Evolutionary conservation across 495 filamentous ascomycete species (phyloP).

Genomic region (Tricharina praecox): DNA sequence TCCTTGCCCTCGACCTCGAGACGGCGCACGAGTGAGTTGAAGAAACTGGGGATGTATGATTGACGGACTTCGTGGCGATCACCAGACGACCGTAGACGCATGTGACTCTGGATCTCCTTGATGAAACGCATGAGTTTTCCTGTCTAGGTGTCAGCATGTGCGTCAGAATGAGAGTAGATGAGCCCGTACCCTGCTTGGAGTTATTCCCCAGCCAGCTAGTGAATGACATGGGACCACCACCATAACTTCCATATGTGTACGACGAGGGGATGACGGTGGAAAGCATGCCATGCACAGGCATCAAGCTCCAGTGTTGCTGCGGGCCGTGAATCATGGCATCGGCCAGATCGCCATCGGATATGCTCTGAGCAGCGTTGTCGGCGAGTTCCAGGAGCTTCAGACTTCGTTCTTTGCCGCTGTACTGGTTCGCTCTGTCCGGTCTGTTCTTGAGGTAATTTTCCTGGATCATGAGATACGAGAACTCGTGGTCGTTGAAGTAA

Average conservation of each 20-base stretch:
- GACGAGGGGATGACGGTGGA: slow-evolving; percentile 87
- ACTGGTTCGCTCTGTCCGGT: slow-evolving; percentile 43
- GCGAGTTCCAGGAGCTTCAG: slow-evolving; percentile 69
- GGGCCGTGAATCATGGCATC: slow-evolving; percentile 96
- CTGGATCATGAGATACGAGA: slow-evolving; percentile 91
- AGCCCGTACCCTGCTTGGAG: slow-evolving; percentile 53
- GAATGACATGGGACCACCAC: slow-evolving; percentile 35
- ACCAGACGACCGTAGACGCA: slow-evolving; percentile 80
- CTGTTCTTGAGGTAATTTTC: slow-evolving; percentile 86
- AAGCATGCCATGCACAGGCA: slow-evolving; percentile 95
- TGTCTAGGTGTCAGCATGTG: slow-evolving; percentile 16
- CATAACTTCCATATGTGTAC: slow-evolving; percentile 49
- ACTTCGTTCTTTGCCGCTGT: slow-evolving; percentile 46
- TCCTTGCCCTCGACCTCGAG: slow-evolving; percentile 60
- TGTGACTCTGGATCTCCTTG: slow-evolving; percentile 93
- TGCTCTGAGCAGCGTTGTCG: slow-evolving; percentile 78
- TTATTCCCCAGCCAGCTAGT: slow-evolving; percentile 89
- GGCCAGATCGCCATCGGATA: slow-evolving; percentile 91
- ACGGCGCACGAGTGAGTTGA: slow-evolving; percentile 57
- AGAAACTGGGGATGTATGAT: slow-evolving; percentile 82
- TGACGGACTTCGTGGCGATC: slow-evolving; percentile 88
- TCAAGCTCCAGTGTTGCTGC: slow-evolving; percentile 94
- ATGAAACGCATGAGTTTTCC: slow-evolving; percentile 67
- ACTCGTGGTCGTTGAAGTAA: slow-evolving; percentile 98
- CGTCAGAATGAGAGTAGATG: neutral